Base-by-base conservation (phyloP, 2,329 filamentous ascomycete species). In the Aspergillus hortae region DNA sequence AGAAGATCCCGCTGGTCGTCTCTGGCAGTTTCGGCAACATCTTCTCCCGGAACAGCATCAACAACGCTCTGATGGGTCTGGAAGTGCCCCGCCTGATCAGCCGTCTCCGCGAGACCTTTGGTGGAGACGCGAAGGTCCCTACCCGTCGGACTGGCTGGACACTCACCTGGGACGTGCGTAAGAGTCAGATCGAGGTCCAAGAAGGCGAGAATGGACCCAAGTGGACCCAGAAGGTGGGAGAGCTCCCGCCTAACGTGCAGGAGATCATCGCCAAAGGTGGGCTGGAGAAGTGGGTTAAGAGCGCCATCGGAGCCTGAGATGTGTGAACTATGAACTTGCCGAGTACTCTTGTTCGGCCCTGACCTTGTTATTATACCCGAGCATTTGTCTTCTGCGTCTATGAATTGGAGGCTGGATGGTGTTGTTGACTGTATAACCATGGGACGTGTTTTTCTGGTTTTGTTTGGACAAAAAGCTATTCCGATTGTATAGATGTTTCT, bases 191-290 rank as follows among this genome's bases (percentile, higher is more conserved):
- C 5, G 79, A 80, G 1, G 80, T 95, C 1, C 81, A 82, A 17
- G 89, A 95, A 73, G 85, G 86, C 1, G 74, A 83, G 49, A 78
- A 78, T 43, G 88, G 88, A 1, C 67, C 78, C 51, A 81, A 74
- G 35, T 96, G 90, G 90, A 86, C 78, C 46, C 82, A 94, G 67
- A 89, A 87, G 73, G 90, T 95, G 1, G 89, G 89, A 6, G 88
- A 94, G 75, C 68, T 95, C 56, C 88, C 90, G 12, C 84, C 88
- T 0, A 95, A 92, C 65, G 88, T 96, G 50, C 91, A 96, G 69
- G 88, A 89, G 64, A 91, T 92, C 51, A 89, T 92, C 62, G 87
- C 88, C 0, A 72, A 80, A 46, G 89, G 89, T 2, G 90, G 90
- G 0, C 66, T 95, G 54, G 89, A 92, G 77, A 86, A 85, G 57